A percentile compares a stretch with the other conserved stretches of the same genome.
Conservation (phyloP, 177 flowering plant genomes). For the Vitis hybrid region DNA sequence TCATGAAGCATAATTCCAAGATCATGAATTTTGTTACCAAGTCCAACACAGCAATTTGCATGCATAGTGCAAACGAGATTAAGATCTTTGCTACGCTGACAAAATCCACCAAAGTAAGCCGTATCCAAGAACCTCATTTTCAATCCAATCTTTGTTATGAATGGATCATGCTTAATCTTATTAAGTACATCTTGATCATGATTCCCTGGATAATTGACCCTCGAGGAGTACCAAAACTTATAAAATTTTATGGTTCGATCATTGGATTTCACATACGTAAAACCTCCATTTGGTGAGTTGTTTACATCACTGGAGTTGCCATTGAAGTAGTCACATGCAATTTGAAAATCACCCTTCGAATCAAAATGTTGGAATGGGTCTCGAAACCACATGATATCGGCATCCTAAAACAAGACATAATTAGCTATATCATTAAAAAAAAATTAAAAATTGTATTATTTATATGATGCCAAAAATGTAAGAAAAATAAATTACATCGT, state of each 20-base stretch:
- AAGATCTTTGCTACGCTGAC: slow-evolving; percentile 46
- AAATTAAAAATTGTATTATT: no score
- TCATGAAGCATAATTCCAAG: slow-evolving; percentile 46
- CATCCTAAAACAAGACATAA: slow-evolving; percentile 34
- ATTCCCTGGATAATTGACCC: slow-evolving; percentile 28
- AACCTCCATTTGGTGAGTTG: slow-evolving; percentile 56
- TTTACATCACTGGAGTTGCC: slow-evolving; percentile 28
- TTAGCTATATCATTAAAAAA: slow-evolving; percentile 1
- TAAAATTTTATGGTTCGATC: slow-evolving; percentile 39
- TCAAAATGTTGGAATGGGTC: slow-evolving; percentile 40
- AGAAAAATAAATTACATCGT: no score
- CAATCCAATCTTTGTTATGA: slow-evolving; percentile 30
- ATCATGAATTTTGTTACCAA: slow-evolving; percentile 47
- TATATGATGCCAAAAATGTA: no score
- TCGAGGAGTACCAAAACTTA: slow-evolving; percentile 51
- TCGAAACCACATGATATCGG: slow-evolving; percentile 60
- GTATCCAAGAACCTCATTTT: slow-evolving; percentile 45
- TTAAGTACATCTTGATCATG: slow-evolving; percentile 63
- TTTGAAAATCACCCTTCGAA: slow-evolving; percentile 46
- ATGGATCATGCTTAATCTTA: slow-evolving; percentile 33
- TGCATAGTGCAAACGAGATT: slow-evolving; percentile 50
- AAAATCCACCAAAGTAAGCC: slow-evolving; percentile 51
- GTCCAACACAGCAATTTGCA: slow-evolving; percentile 51
- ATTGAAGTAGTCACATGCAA: slow-evolving; percentile 40
- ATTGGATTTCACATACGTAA: slow-evolving; percentile 40